Base-by-base conservation (phyloP, 2,329 filamentous ascomycete genomes). In the Elsinoe fawcettii region DNA sequence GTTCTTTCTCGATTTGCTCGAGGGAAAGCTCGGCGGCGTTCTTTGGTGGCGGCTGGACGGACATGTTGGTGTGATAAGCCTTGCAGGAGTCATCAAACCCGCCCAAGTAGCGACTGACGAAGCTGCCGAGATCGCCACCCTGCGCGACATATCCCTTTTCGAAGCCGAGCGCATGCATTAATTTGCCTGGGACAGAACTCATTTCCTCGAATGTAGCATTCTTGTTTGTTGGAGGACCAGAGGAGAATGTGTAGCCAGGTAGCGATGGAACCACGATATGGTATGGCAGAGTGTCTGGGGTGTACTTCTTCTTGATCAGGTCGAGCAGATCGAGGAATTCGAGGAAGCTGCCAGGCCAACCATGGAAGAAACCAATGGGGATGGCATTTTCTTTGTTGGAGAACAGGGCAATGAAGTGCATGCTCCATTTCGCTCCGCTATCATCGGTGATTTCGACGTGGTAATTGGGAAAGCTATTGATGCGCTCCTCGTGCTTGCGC, bases 381-480 rank as follows among this genome's bases (percentile, higher is more conserved):
- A 77, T 70, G 0, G 80, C 81, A 59, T 77, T 72, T 1, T 66
- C 41, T 16, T 74, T 75, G 12, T 69, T 61, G 0, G 79, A 81
- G 58, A 83, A 83, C 0, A 83, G 68, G 0, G 74, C 80, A 1
- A 73, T 65, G 63, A 83, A 83, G 62, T 83, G 80, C 39, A 83
- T 69, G 3, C 71, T 64, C 57, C 75, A 70, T 0, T 61, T 63
- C 9, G 61, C 60, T 16, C 69, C 68, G 5, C 73, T 67, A 4
- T 67, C 66, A 22, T 77, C 73, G 9, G 71, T 68, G 53, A 80
- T 69, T 0, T 67, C 60, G 0, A 70, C 66, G 1, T 67, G 77
- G 68, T 74, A 81, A 59, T 81, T 77, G 1, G 77, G 77, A 44
- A 77, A 76, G 11, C 67, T 71, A 63, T 81, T 81, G 62, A 80